Base-by-base conservation (phyloP, 2,329 filamentous ascomycete genomes). In the Colletotrichum sp. region DNA sequence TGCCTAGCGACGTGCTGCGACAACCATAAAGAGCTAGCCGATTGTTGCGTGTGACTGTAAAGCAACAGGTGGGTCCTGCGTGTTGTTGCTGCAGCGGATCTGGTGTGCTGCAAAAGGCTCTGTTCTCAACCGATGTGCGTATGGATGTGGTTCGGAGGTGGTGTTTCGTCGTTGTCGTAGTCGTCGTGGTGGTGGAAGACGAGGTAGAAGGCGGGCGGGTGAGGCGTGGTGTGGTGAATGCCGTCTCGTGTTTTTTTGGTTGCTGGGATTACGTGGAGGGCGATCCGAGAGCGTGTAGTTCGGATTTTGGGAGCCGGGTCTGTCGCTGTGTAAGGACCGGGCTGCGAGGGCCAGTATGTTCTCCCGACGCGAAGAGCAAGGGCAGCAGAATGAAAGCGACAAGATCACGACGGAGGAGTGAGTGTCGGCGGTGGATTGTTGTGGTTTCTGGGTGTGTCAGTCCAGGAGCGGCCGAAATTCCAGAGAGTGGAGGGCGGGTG, bases 1-100 rank as follows among this genome's bases (percentile, higher is more conserved):
- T 83, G 81, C 79, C 80, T 82, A 81, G 75, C 72, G 78, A 76
- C 77, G 78, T 76, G 67, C 78, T 76, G 72, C 76, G 72, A 71
- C 70, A 76, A 80, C 80, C 82, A 83, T 82, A 79, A 80, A 82
- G 78, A 79, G 58, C 31, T 47, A 38, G 43, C 29, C 38, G 47
- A 31, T 18, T 29, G 58, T 55, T 36, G 47, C 51, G 36, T 71
- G 62, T 33, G 68, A 76, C 33, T 36, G 59, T 34, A 51, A 70
- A 16, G 21, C 38, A 51, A 43, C 29, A 21, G 36, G 24, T 24
- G 21, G 27, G 34, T 43, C 65, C 38, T 36, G 27, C 16, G 13
- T n/a, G 43, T 36, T 15, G 18, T 27, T 21, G 33, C 61, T 24
- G 36, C 36, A 15, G 29, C 51, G 31, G 36, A 29, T 55, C 24